A percentile compares a stretch with the other conserved stretches of the same genome.
Evolutionary conservation across 768 basidiomycete genomes (phyloP).

Genomic region (Phylloporus sp.): DNA sequence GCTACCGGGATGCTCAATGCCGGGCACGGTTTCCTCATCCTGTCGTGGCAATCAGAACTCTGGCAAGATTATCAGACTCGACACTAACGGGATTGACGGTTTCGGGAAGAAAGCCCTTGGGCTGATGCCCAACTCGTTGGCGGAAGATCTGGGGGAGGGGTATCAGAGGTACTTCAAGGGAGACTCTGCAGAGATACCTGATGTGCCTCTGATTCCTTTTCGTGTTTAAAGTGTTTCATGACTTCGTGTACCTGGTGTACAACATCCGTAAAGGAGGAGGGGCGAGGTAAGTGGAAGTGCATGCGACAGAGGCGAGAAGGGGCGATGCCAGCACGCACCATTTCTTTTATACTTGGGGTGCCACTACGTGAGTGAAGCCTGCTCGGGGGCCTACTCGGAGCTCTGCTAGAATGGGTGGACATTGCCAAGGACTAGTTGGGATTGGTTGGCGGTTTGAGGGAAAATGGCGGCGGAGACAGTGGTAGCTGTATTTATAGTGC

Average conservation of each 20-base stretch:
- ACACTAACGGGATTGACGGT: constrained; percentile 62
- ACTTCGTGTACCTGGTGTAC: constrained; percentile 62
- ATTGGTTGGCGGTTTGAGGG: constrained; percentile 16
- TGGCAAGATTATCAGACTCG: not conserved
- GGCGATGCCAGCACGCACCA: constrained; percentile 32
- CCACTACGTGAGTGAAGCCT: constrained; percentile 35
- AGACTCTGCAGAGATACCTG: constrained; percentile 41
- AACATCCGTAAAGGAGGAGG: constrained; percentile 30
- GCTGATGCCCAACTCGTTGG: constrained; percentile 63
- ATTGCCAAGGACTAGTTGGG: constrained; percentile 12
- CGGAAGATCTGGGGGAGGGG: constrained; percentile 61
- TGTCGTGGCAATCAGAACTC: constrained; percentile 24
- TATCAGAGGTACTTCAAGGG: not conserved
- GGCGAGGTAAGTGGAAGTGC: constrained; percentile 29
- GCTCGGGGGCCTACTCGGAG: constrained; percentile 27
- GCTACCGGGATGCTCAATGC: constrained; percentile 72
- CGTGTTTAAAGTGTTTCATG: constrained; percentile 65
- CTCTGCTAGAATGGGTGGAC: constrained; percentile 23
- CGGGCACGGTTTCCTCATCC: constrained; percentile 89
- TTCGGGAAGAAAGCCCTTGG: constrained; percentile 62
- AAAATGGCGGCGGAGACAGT: constrained; percentile 10
- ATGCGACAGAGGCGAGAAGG: constrained; percentile 6
- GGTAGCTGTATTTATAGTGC: constrained; percentile 20
- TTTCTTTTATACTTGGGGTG: constrained; percentile 41
- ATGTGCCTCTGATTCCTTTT: constrained; percentile 87